These are phyloP conservation scores for Angomonas deanei DNA, from an alignment of 208 protist genomes.

Conservation along the genomic window DNA sequence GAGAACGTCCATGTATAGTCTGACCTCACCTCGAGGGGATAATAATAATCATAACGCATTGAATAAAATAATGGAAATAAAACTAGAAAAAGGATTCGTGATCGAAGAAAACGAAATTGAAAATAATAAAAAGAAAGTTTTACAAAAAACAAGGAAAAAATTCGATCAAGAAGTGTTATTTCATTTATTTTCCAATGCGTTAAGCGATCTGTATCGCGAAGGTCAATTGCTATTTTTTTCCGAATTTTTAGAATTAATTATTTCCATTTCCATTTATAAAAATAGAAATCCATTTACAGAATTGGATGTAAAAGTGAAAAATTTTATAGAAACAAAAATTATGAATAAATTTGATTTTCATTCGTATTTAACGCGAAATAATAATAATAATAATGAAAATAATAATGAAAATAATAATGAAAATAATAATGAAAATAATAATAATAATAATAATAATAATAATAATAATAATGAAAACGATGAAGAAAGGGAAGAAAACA, in stretches of 20 bases:
- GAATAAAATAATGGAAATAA: not conserved
- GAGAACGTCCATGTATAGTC: not conserved
- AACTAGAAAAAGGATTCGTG: not conserved
- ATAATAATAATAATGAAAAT: too few species aligned
- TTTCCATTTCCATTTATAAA: conserved; percentile 9
- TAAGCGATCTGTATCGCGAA: conserved; percentile 24
- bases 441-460: too few species aligned
- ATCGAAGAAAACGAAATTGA: not conserved
- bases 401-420: too few species aligned
- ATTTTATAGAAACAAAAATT: not conserved
- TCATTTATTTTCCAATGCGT: conserved; percentile 16
- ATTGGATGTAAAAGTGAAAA: too few species aligned
- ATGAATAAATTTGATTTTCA: too few species aligned
- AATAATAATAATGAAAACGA: too few species aligned
- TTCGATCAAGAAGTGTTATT: conserved; percentile 8
- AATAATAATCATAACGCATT: not conserved
- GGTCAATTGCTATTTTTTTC: conserved; percentile 37
- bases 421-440: too few species aligned
- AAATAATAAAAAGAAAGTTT: conserved; percentile 1
- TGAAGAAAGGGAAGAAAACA: too few species aligned
- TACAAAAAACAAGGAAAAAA: not conserved
- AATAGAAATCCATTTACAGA: not conserved
- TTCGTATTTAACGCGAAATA: too few species aligned
- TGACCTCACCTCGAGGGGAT: not conserved
- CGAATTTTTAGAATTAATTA: conserved; percentile 42